A percentile compares a stretch with the other conserved stretches of the same genome.
phyloP scores from a whole-genome alignment of 345 rosid species.

The Syzygium oleosum region DNA sequence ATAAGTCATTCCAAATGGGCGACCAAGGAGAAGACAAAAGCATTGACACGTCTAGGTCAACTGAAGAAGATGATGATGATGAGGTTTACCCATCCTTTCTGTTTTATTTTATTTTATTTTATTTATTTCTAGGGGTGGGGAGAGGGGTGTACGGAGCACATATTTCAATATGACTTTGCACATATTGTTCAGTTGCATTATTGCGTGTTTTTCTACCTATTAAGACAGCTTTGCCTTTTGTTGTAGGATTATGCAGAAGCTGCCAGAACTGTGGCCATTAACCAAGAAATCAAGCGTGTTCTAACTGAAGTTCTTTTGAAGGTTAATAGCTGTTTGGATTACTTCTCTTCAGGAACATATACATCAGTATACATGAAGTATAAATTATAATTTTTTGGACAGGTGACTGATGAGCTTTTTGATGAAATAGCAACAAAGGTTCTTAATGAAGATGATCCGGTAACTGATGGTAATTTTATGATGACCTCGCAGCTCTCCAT shows the following conservation, averaged over 20 bases:
- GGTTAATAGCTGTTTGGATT: constrained; percentile 33
- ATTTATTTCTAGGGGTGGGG: not conserved
- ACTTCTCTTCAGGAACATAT: not conserved
- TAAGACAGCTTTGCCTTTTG: not conserved
- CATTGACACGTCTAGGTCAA: constrained; percentile 59
- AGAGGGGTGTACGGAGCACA: not conserved
- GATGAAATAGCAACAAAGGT: constrained; percentile 95
- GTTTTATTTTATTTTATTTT: not conserved
- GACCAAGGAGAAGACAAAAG: constrained; percentile 64
- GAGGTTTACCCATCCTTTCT: constrained; percentile 39
- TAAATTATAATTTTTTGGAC: constrained; percentile 7
- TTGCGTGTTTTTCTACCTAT: not conserved
- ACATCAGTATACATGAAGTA: not conserved
- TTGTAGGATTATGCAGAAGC: constrained; percentile 78
- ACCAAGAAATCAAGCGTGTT: constrained; percentile 87
- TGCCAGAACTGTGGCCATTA: constrained; percentile 61
- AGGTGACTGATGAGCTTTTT: constrained; percentile 96
- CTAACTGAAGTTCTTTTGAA: constrained; percentile 92
- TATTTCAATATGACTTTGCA: not conserved
- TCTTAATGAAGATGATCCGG: constrained; percentile 61
- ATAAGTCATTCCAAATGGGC: constrained; percentile 35
- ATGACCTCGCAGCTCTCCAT: not conserved
- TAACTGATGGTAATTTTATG: constrained; percentile 42
- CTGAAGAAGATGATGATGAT: constrained; percentile 81
- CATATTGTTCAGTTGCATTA: not conserved